Evolutionary conservation across 495 filamentous ascomycete species (phyloP).

Genomic region (Aspergillus sclerotioniger): DNA sequence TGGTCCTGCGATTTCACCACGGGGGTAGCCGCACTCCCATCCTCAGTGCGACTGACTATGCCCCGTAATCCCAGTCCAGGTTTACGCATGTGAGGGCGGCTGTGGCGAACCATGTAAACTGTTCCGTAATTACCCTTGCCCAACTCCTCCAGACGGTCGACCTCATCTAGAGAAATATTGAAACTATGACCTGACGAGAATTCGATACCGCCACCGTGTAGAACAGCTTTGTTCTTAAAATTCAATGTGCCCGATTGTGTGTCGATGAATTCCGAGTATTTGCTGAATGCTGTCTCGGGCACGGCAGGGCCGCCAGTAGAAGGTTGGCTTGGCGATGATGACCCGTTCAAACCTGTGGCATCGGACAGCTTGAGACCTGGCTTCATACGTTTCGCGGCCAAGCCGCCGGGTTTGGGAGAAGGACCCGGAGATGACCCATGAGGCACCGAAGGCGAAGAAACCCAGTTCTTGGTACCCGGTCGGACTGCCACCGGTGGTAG

Average conservation of each 20-base stretch:
- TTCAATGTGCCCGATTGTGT: slow-evolving; percentile 85
- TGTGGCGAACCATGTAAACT: slow-evolving; percentile 93
- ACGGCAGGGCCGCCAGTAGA: slow-evolving; percentile 21
- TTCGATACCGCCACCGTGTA: slow-evolving; percentile 84
- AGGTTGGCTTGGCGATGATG: slow-evolving; percentile 19
- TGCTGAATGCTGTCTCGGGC: slow-evolving; percentile 71
- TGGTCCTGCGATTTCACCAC: slow-evolving; percentile 28
- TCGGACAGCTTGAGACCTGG: slow-evolving; percentile 52
- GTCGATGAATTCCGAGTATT: slow-evolving; percentile 90
- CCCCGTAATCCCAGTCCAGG: slow-evolving; percentile 74
- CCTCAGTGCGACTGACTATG: slow-evolving; percentile 48
- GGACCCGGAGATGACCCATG: slow-evolving; percentile 21
- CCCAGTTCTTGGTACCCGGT: slow-evolving; percentile 47
- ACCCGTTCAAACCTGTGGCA: slow-evolving; percentile 36
- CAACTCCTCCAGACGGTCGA: slow-evolving; percentile 91
- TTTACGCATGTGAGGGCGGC: slow-evolving; percentile 71
- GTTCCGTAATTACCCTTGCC: slow-evolving; percentile 99
- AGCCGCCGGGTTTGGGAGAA: slow-evolving; percentile 46
- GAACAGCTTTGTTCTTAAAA: slow-evolving; percentile 89
- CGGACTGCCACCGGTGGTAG: slow-evolving; percentile 35
- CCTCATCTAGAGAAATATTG: slow-evolving; percentile 91
- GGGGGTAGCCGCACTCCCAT: slow-evolving; percentile 20
- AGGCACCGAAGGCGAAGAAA: slow-evolving; percentile 48
- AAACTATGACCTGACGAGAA: slow-evolving; percentile 89
- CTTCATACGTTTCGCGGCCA: slow-evolving; percentile 55